Base-by-base conservation (phyloP, 805 yeast species). In the Yarrowia alimentaria region DNA sequence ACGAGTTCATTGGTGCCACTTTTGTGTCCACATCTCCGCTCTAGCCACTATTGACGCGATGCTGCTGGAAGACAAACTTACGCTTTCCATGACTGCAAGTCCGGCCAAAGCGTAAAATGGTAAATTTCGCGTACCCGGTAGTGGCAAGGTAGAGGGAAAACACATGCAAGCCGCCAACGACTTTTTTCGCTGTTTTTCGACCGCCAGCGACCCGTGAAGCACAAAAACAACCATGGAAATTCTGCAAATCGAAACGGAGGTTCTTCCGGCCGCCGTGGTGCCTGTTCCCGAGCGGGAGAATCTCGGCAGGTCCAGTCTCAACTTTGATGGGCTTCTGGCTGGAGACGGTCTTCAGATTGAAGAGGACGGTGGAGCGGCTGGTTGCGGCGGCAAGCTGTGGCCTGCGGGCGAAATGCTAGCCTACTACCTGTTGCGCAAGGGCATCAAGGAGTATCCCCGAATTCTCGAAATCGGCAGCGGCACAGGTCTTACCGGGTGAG, bases 351-450 rank as follows among this genome's bases (percentile, higher is more conserved):
- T 76, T 22, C 60, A 67, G 55, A 69, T 78, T 20, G 67, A 64
- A 53, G 79, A 75, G 55, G 82, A 79, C 57, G 82, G 81, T 30
- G 83, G 83, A 6, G 76, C 71, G 1, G 60, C 71, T 5, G 83
- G 83, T 1, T 79, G 83, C 61, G 83, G 83, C n/a, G 83, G 83
- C 3, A 74, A 76, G 53, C 67, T 78, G 4, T 78, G 83, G 83
- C 69, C 79, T 1, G 81, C 83, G 8, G 83, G 83, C 13, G 79
- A 77, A 51, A 64, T 77, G 37, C 63, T 78, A 14, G 69, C 80
- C 11, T 65, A 73, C 30, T 78, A 76, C 53, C 54, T 76, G 53
- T 58, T 62, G 35, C 54, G 64, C 12, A 60, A 64, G 17, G 63
- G 66, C 1, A 40, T 54, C 1, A 25, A 47, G 1, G 53, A 49